phyloP scores from a whole-genome alignment of 176 grass and related monocot species.

The Alloteropsis semialata region DNA sequence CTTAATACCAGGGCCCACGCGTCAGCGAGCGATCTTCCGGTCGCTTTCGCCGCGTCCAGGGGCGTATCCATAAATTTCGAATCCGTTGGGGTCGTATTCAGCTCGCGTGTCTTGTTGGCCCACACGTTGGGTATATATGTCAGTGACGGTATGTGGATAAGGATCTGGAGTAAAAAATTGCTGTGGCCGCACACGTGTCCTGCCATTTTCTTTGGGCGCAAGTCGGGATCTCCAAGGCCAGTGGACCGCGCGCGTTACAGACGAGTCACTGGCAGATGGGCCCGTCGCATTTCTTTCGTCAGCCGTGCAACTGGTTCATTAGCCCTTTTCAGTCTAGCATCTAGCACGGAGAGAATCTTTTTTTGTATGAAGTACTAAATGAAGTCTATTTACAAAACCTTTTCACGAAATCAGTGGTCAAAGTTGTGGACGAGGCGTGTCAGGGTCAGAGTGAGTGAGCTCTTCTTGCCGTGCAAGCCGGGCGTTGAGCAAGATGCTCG shows the following conservation, averaged over 20 bases:
- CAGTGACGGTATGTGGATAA: not conserved
- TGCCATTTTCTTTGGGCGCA: constrained; percentile 31
- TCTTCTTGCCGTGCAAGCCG: constrained; percentile 35
- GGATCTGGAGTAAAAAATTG: not conserved
- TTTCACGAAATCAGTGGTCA: too few species aligned
- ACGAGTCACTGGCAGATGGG: not conserved
- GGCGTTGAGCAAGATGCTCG: not conserved
- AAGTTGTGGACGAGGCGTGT: not conserved
- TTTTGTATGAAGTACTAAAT: too few species aligned
- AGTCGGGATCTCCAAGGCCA: not conserved
- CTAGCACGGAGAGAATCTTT: too few species aligned
- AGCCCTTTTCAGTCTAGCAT: too few species aligned
- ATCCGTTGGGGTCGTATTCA: not conserved
- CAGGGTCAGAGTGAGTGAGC: not conserved
- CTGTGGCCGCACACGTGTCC: too few species aligned
- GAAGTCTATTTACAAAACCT: too few species aligned
- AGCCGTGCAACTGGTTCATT: not conserved
- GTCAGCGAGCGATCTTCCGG: not conserved
- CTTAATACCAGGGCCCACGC: not conserved
- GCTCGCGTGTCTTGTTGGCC: not conserved
- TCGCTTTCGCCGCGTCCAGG: not conserved
- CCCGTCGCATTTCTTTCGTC: not conserved
- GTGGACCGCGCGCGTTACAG: not conserved
- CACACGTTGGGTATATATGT: fast-evolving
- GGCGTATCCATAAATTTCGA: not conserved